These are phyloP conservation scores for Neurospora sp. DNA, from an alignment of 495 filamentous ascomycete genomes.

Conservation along the genomic window DNA sequence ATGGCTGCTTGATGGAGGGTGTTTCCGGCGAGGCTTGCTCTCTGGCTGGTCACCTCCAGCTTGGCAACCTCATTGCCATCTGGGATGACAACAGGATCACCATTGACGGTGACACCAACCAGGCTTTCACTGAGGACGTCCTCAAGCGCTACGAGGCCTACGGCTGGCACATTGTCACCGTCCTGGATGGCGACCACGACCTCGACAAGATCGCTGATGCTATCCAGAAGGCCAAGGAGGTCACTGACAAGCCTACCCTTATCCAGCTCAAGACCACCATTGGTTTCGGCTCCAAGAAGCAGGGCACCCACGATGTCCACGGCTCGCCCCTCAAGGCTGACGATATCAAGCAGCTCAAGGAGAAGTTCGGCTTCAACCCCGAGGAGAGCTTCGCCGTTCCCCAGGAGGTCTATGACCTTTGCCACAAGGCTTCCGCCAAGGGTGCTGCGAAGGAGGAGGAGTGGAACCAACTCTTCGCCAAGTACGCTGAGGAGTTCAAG, in stretches of 20 bases:
- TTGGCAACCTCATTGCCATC: conserved; percentile 92
- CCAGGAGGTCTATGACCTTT: conserved; percentile 87
- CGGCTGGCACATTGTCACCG: conserved; percentile 86
- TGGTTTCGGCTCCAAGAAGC: conserved; percentile 86
- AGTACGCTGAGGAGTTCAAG: conserved; percentile 70
- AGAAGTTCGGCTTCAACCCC: conserved; percentile 91
- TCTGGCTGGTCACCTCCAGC: conserved; percentile 87
- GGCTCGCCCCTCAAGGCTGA: conserved; percentile 89
- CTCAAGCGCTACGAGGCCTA: conserved; percentile 92
- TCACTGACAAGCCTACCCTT: conserved; percentile 91
- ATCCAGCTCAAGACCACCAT: conserved; percentile 98
- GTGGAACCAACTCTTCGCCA: conserved; percentile 88
- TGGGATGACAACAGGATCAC: conserved; percentile 99
- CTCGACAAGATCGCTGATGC: conserved; percentile 80
- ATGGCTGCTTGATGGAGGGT: conserved; percentile 98
- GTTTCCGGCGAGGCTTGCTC: conserved; percentile 89
- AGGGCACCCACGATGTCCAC: conserved; percentile 93
- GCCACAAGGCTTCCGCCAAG: conserved; percentile 66
- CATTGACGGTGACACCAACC: conserved; percentile 85
- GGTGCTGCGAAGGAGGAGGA: conserved; percentile 88
- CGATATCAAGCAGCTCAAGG: conserved; percentile 84
- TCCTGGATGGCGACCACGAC: conserved; percentile 86
- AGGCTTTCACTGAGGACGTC: conserved; percentile 96
- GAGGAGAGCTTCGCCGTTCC: conserved; percentile 89
- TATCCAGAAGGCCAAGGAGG: conserved; percentile 70